Percentiles rank a stretch among this genome's conserved stretches.
These are phyloP conservation scores for Cercophora samala DNA, from an alignment of 495 filamentous ascomycete species.

Conservation along the genomic window DNA sequence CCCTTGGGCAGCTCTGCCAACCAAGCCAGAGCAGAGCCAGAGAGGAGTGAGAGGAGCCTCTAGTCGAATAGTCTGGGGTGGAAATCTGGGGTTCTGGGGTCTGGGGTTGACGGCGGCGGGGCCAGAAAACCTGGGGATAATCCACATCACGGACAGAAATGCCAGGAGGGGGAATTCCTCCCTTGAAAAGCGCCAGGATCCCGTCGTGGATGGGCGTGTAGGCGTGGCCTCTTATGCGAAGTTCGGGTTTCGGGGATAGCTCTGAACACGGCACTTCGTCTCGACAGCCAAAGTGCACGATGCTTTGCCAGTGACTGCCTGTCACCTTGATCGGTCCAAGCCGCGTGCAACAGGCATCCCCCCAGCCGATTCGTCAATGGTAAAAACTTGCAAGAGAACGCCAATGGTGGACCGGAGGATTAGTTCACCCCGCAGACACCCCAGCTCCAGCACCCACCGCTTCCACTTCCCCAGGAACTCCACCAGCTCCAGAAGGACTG, in stretches of 20 bases:
- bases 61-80: background rate
- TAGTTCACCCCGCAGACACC: conserved; percentile 18
- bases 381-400: conserved; percentile 1
- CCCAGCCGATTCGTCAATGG: conserved; percentile 23
- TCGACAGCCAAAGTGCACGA: conserved; percentile 8
- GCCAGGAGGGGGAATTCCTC: conserved; percentile 2
- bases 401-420: conserved; percentile 2
- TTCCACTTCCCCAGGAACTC: conserved; percentile 12
- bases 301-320: background rate
- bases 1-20: background rate
- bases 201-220: conserved; percentile 2
- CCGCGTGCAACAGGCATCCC: background rate
- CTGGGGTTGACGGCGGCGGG: background rate
- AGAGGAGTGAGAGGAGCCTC: background rate
- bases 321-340: background rate
- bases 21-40: background rate
- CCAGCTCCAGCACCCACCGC: conserved; percentile 10
- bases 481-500: conserved; percentile 13
- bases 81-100: conserved; percentile 15
- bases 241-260: conserved; percentile 20
- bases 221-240: conserved; percentile 2
- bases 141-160: background rate
- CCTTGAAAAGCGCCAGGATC: background rate
- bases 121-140: conserved; percentile 6
- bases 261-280: conserved; percentile 17